phyloP scores from a whole-genome alignment of 805 yeast genomes.

The Metschnikowia orientalis region DNA sequence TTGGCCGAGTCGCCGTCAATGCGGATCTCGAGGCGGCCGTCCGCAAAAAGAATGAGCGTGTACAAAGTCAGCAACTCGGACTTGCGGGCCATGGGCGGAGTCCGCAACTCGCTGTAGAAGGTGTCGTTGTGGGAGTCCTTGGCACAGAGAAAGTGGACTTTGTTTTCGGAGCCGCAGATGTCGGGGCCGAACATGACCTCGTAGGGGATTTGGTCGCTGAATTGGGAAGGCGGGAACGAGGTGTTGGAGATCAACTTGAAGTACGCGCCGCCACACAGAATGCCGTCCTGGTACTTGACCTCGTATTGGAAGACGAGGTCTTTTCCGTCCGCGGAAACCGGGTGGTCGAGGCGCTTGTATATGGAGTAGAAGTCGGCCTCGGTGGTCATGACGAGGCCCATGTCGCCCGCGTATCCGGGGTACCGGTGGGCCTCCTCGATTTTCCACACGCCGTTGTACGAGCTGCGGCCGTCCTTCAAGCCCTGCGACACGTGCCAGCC shows the following conservation, averaged over 20 bases:
- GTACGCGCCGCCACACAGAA: constrained; percentile 88
- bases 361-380: constrained; percentile 83
- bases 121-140: constrained; percentile 50
- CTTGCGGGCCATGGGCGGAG: constrained; percentile 63
- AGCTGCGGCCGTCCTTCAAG: constrained; percentile 45
- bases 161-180: constrained; percentile 76
- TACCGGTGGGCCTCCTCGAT: constrained; percentile 54
- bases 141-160: constrained; percentile 69
- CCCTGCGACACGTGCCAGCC: constrained; percentile 53
- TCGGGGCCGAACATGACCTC: constrained; percentile 95
- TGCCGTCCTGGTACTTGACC: constrained; percentile 73
- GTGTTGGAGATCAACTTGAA: constrained; percentile 58
- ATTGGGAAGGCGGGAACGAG: constrained; percentile 39
- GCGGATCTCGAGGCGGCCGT: constrained; percentile 72
- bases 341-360: constrained; percentile 52
- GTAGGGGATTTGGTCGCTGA: constrained; percentile 65
- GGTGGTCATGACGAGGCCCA: constrained; percentile 70
- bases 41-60: constrained; percentile 66
- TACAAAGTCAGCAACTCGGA: constrained; percentile 62
- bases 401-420: constrained; percentile 62
- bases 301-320: constrained; percentile 86
- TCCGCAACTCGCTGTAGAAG: constrained; percentile 64
- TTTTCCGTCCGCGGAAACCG: constrained; percentile 56
- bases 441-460: constrained; percentile 73
- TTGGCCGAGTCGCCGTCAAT: constrained; percentile 71